Base-by-base conservation (phyloP, 352 stramenopile genomes). In the Phytophthora sp. region DNA sequence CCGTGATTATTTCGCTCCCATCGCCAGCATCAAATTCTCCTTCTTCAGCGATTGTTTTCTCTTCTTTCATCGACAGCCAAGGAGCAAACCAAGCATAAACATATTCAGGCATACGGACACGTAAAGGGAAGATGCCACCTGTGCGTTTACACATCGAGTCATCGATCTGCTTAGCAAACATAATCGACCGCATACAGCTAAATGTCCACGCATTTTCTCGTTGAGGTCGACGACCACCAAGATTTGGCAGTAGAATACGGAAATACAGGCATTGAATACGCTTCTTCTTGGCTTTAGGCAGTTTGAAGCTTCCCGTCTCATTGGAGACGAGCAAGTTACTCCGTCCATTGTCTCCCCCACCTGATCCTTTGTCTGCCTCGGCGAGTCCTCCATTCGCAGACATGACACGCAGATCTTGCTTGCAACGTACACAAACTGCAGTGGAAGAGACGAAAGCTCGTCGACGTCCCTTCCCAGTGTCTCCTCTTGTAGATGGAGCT, bases 51-150 rank as follows among this genome's bases (percentile, higher is more conserved):
- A 77, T 71, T 0, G 70, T 55, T 45, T 90, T 89, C 33, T 88
- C 80, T 2, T 89, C 84, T 46, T 92, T 74, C 12, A 88, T 66
- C 0, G 78, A 77, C 0, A 69, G 53, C 74, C 81, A 91, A 0
- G 89, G 93, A 15, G 89, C 79, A 60, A 98, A 98, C 91, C 90
- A 98, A 0, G 90, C 73, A 46, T 98, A 98, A 2, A 97, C 89
- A 66, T 97, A 98, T 70, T 98, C 91, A 2, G 94, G 92, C 78
- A 98, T 97, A 9, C 89, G 83, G n/a, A 95, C 76, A 1, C 86
- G 79, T 1, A 87, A 29, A 1, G 81, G 73, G 35, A 89, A 79
- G 3, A 73, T 39, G 0, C 83, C 76, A 0, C 63, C 76, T 7
- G 66, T 79, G n/a, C 74, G 71, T 30, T 78, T 77, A 46, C 77